These are phyloP conservation scores for Daldinia loculata DNA, from an alignment of 495 filamentous ascomycete species.

Conservation along the genomic window DNA sequence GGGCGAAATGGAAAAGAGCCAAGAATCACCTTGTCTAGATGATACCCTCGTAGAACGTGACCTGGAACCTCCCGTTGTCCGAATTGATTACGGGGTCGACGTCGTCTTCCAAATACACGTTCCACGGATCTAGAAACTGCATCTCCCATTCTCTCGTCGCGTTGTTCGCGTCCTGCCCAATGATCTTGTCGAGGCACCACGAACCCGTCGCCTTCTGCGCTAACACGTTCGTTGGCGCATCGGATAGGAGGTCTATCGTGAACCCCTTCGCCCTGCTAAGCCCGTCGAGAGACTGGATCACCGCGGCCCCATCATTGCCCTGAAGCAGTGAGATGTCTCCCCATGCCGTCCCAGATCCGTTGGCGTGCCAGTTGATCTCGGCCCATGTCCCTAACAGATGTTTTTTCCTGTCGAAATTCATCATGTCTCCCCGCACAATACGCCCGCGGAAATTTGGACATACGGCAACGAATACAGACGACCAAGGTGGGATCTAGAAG, in stretches of 20 bases:
- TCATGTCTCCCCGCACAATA: constrained; percentile 20
- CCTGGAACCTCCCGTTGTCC: constrained; percentile 33
- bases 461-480: constrained; percentile 16
- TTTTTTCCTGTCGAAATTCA: constrained; percentile 23
- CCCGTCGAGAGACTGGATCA: constrained; percentile 31
- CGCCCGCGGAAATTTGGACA: constrained; percentile 31
- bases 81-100: constrained; percentile 35
- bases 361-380: constrained; percentile 35
- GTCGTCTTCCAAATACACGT: constrained; percentile 24
- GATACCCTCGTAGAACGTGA: constrained; percentile 29
- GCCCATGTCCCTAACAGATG: constrained; percentile 33
- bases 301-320: constrained; percentile 30
- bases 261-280: constrained; percentile 24
- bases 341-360: constrained; percentile 26
- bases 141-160: constrained; percentile 23
- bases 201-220: constrained; percentile 30
- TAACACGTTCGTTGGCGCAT: constrained; percentile 16
- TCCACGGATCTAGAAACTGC: constrained; percentile 25
- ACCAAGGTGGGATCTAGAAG: constrained; percentile 28
- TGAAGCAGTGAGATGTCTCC: constrained; percentile 35
- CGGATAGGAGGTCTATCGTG: constrained; percentile 21
- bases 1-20: not conserved
- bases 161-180: constrained; percentile 27
- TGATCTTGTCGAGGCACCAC: constrained; percentile 37
- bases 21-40: constrained; percentile 7